phyloP scores from a whole-genome alignment of 176 grass and related monocot species.

The Carex pumila region DNA sequence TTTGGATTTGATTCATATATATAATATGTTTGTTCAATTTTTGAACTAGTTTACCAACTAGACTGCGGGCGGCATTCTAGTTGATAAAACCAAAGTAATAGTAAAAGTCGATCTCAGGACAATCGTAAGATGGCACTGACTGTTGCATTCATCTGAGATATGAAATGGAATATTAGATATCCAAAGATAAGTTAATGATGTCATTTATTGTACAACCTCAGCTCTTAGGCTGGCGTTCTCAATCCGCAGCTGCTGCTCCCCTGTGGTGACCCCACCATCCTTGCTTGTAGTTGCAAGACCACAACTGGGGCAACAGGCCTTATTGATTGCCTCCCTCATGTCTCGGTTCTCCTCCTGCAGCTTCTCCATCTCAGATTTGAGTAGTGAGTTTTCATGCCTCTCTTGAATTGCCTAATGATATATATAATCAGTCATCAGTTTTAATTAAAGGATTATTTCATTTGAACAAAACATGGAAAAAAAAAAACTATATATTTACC shows the following conservation, averaged over 20 bases:
- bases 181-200: background rate
- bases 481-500: conserved; percentile 18
- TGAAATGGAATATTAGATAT: background rate
- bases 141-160: background rate
- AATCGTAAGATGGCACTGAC: background rate
- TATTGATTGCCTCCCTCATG: conserved; percentile 47
- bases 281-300: conserved; percentile 33
- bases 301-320: conserved; percentile 40
- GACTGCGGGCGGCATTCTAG: background rate
- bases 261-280: conserved; percentile 4
- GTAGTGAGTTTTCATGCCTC: conserved; percentile 73
- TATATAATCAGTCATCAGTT: background rate
- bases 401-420: conserved; percentile 57
- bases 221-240: conserved; percentile 64
- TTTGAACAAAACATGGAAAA: background rate
- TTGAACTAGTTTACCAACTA: background rate
- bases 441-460: background rate
- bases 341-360: conserved; percentile 56
- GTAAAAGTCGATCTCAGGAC: background rate
- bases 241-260: conserved; percentile 46
- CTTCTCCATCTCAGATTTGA: conserved; percentile 78
- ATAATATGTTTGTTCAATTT: background rate
- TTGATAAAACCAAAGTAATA: background rate
- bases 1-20: background rate
- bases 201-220: conserved; percentile 35